phyloP scores from a whole-genome alignment of 2,329 filamentous ascomycete species.

The Cyphellophora europaea region DNA sequence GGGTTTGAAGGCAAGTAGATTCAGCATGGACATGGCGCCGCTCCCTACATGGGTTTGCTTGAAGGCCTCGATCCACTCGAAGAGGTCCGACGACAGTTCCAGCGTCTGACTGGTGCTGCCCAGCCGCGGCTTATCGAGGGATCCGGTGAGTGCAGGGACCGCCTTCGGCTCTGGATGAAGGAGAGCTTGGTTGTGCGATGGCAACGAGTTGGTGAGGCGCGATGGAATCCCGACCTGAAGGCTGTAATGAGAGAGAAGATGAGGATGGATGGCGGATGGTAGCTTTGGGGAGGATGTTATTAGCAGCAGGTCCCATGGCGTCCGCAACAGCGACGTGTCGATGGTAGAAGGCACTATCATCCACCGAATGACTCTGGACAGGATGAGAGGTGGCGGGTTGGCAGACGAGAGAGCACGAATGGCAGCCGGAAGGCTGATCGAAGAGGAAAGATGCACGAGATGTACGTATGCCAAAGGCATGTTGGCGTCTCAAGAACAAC shows the following conservation, averaged over 20 bases:
- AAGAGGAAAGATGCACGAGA: slow-evolving; percentile 22
- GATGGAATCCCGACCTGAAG: slow-evolving; percentile 27
- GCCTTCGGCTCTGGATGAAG: slow-evolving; percentile 9
- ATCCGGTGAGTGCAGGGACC: slow-evolving; percentile 26
- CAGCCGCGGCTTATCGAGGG: slow-evolving; percentile 23
- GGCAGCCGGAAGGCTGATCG: slow-evolving; percentile 19
- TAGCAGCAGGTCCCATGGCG: slow-evolving; percentile 27
- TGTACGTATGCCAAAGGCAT: slow-evolving; percentile 29
- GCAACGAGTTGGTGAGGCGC: slow-evolving; percentile 22
- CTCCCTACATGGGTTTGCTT: slow-evolving; percentile 21
- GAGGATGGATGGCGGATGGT: slow-evolving; percentile 8
- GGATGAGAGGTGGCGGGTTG: slow-evolving; percentile 22
- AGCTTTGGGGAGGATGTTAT: slow-evolving; percentile 21
- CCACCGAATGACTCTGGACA: slow-evolving; percentile 27
- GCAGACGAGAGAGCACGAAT: slow-evolving; percentile 19
- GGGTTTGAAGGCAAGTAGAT: slow-evolving; percentile 49
- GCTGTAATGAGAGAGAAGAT: slow-evolving; percentile 22
- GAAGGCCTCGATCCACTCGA: slow-evolving; percentile 37
- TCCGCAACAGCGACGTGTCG: slow-evolving; percentile 21
- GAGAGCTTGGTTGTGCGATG: slow-evolving; percentile 9
- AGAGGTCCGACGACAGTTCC: slow-evolving; percentile 44
- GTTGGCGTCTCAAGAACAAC: no score
- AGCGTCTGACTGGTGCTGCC: slow-evolving; percentile 38
- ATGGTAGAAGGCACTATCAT: slow-evolving; percentile 26
- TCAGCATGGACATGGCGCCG: slow-evolving; percentile 52